Evolutionary conservation across 441 rosid species (phyloP).

Genomic region (Erodium texanum): DNA sequence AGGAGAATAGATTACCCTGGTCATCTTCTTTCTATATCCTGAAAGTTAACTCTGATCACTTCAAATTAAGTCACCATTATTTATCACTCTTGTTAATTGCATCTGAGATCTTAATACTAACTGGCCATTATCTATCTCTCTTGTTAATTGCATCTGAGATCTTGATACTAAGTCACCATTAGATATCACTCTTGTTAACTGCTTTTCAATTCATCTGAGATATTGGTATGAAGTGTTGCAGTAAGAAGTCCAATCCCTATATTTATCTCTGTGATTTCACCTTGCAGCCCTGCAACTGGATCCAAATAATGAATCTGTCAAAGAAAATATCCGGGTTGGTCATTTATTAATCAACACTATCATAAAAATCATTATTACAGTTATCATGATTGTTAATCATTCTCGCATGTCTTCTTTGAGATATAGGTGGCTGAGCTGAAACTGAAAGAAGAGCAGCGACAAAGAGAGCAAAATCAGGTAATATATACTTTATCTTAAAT

Average conservation of each 20-base stretch:
- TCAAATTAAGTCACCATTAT: not conserved
- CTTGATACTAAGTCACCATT: too few species aligned
- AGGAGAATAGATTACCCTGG: not conserved
- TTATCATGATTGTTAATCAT: not conserved
- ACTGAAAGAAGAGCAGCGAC: conserved; percentile 45
- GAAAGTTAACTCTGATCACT: not conserved
- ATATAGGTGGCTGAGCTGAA: conserved; percentile 63
- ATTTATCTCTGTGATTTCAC: conserved; percentile 12
- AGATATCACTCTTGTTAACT: not conserved
- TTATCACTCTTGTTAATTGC: too few species aligned
- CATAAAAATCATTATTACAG: not conserved
- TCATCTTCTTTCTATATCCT: not conserved
- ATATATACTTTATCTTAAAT: too few species aligned
- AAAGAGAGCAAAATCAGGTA: conserved; percentile 46
- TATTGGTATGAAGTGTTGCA: not conserved
- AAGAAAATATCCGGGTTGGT: conserved; percentile 67
- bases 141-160: too few species aligned
- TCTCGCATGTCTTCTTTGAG: conserved; percentile 8
- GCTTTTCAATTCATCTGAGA: not conserved
- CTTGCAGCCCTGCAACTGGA: conserved; percentile 70
- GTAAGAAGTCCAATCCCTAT: conserved; percentile 12
- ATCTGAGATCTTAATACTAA: too few species aligned
- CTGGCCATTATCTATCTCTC: too few species aligned
- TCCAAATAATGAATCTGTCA: conserved; percentile 59
- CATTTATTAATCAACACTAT: not conserved